Conservation (phyloP, 305 asterid species). For the Solanum hybrid region DNA sequence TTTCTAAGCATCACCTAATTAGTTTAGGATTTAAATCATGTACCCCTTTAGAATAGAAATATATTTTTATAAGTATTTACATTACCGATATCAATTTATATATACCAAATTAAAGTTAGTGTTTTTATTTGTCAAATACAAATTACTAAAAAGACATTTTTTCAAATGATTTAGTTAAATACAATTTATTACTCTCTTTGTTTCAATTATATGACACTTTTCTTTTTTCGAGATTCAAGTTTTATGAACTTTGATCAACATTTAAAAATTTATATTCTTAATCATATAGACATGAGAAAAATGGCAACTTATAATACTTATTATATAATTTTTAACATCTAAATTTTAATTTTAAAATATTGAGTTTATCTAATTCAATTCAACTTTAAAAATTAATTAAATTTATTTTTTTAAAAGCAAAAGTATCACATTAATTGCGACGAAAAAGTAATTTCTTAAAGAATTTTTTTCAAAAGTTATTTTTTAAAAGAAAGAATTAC, state of each 20-base stretch:
- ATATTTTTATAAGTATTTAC: neutral
- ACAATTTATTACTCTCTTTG: too few relatives aligned
- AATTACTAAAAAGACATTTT: neutral
- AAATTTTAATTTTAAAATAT: neutral
- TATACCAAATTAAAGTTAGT: neutral
- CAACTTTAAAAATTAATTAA: neutral
- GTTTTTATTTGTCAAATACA: neutral
- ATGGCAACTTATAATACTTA: neutral
- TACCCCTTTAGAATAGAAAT: neutral
- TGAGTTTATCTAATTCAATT: neutral
- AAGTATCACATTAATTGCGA: fast-evolving
- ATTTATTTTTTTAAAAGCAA: fast-evolving
- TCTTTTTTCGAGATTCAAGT: neutral
- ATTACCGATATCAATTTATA: neutral
- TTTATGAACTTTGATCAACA: neutral
- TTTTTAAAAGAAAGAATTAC: neutral
- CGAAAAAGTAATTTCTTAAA: neutral
- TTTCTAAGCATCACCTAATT: neutral
- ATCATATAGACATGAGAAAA: neutral
- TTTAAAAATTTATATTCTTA: neutral
- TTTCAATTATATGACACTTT: too few relatives aligned
- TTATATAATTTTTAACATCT: neutral
- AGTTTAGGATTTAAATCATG: neutral
- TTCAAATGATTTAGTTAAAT: neutral
- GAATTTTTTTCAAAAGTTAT: neutral